phyloP scores from a whole-genome alignment of 2,329 filamentous ascomycete species.

The Monosporascus sp. region DNA sequence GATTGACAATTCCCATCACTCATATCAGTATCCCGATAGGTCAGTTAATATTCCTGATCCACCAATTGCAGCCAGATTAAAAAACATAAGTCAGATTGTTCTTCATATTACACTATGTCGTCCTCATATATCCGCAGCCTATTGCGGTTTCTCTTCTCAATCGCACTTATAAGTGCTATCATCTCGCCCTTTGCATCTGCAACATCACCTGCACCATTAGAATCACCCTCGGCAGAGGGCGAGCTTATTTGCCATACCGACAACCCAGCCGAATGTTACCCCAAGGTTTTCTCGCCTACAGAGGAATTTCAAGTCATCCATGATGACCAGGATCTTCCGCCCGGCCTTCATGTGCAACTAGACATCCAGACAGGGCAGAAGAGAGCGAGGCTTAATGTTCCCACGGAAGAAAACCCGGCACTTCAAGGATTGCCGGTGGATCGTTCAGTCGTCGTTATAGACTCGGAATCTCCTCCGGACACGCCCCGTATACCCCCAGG shows the following conservation, averaged over 20 bases:
- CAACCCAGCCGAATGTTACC: constrained; percentile 59
- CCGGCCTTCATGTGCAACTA: constrained; percentile 60
- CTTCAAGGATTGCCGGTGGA: constrained; percentile 49
- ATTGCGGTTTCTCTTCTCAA: constrained; percentile 7
- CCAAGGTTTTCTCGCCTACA: constrained; percentile 57
- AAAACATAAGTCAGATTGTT: background rate
- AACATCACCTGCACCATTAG: constrained; percentile 25
- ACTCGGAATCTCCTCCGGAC: constrained; percentile 33
- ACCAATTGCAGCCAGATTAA: too few relatives aligned
- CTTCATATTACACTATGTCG: constrained; percentile 11
- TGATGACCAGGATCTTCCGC: constrained; percentile 59
- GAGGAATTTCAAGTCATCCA: constrained; percentile 58
- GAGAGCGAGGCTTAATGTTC: constrained; percentile 61
- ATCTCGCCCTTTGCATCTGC: constrained; percentile 19
- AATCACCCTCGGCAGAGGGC: constrained; percentile 32
- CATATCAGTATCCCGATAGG: too few relatives aligned
- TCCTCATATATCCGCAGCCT: constrained; percentile 7
- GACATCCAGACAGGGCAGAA: constrained; percentile 59
- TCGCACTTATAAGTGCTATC: constrained; percentile 10
- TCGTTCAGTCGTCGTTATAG: constrained; percentile 48
- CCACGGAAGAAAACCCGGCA: constrained; percentile 41
- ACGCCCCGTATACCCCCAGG: constrained; percentile 36
- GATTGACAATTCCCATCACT: background rate
- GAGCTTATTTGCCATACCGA: constrained; percentile 61
- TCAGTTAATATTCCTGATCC: too few relatives aligned